phyloP scores from a whole-genome alignment of 805 yeast genomes.

The Ogataea trehaloabstinens region DNA sequence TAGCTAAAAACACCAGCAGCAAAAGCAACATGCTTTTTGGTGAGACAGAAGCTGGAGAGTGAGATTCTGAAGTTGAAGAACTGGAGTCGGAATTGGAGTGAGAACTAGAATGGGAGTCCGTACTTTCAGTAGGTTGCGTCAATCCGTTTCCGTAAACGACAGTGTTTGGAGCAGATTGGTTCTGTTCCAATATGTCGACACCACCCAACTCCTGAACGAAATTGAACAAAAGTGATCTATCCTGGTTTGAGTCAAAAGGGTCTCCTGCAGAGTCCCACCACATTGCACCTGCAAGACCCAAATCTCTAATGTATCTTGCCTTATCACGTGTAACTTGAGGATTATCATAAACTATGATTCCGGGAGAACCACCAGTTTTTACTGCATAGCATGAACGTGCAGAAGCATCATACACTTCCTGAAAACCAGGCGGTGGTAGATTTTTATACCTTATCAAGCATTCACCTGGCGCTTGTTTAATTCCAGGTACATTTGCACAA shows the following conservation, averaged over 20 bases:
- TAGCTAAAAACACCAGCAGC: too few relatives aligned
- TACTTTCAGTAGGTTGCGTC: too few relatives aligned
- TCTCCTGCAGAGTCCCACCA: slow-evolving; percentile 96
- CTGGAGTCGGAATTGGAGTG: too few relatives aligned
- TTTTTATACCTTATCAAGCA: slow-evolving; percentile 23
- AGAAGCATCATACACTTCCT: slow-evolving; percentile 50
- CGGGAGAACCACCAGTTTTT: slow-evolving; percentile 30
- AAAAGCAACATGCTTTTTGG: too few relatives aligned
- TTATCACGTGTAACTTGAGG: slow-evolving; percentile 50
- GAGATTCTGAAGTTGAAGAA: too few relatives aligned
- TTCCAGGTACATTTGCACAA: slow-evolving; percentile 19
- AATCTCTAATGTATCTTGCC: slow-evolving; percentile 51
- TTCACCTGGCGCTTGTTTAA: slow-evolving; percentile 13
- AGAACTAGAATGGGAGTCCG: too few relatives aligned
- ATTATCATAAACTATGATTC: slow-evolving; percentile 67
- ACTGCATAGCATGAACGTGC: slow-evolving; percentile 57
- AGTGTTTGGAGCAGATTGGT: neutral
- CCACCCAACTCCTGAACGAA: slow-evolving; percentile 44
- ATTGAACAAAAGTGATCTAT: slow-evolving; percentile 41
- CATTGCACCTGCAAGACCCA: slow-evolving; percentile 76
- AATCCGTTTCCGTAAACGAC: neutral
- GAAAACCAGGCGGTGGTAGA: slow-evolving; percentile 25
- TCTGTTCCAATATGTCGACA: slow-evolving; percentile 1
- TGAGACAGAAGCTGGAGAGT: too few relatives aligned
- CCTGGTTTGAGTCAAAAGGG: slow-evolving; percentile 25